Evolutionary conservation across 371 early-diverging fungal genomes (phyloP), one percentile per base, ranked within the genome.

Genomic region (Batkoa obscura): DNA sequence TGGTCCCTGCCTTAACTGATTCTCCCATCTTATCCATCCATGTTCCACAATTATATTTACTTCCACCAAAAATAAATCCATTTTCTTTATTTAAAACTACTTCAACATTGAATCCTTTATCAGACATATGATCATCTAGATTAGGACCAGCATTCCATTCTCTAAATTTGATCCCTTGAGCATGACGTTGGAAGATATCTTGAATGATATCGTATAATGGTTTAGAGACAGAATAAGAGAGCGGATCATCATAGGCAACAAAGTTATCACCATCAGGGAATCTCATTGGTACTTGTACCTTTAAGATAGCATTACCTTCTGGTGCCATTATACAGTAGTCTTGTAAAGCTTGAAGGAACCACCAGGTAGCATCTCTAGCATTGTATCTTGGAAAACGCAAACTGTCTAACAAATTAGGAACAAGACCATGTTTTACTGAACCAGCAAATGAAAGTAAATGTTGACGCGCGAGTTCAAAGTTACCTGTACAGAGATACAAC

Each of bases 21-120:
- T 91, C 91, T 8, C 97, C 97, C 94, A 93, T 96, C 73, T 94
- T 96, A 70, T 95, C 98, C 95, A 95, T 94, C 98, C 96, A 97
- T 0, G 94, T 95, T 36, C 98, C 96, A 61, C 96, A 97, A 68
- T 97, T 97, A 73, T 71, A 85, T n/a, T 68, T 41, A 63, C 79
- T 91, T 30, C 98, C 98, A 34, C 98, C 96, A 34, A 66, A 64
- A 41, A 94, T 68, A 34, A 95, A 76, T 23, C 96, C 98, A 0
- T 78, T 81, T 0, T 52, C 66, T 72, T 78, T 76, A 59, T 87
- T 79, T 1, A 79, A 73, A 45, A 72, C 60, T 33, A 84, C 78
- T 50, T 77, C 74, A 17, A 97, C 72, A 47, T 88, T 72, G 70
- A 97, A 97, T 0, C 96, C 98, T 57, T 79, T 74, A 59, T 81